Evolutionary conservation across 2,329 filamentous ascomycete species (phyloP), one percentile per base, ranked within the genome.

Genomic region (Neonectria neomacrospora): DNA sequence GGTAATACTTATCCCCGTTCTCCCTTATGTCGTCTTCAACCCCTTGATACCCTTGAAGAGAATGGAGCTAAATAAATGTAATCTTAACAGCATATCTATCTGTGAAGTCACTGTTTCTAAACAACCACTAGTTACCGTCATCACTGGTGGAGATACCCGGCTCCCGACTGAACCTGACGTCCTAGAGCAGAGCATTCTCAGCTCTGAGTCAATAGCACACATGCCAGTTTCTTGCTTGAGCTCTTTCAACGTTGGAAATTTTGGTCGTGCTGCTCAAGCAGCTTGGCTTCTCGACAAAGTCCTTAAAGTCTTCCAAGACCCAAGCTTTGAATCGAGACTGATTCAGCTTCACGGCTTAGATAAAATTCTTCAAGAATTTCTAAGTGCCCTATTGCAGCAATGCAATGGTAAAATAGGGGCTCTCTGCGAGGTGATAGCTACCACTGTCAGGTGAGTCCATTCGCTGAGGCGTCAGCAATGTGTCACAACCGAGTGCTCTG

Each of bases 271-370:
- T 11, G 52, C 52, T 10, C 52, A 61, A 30, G 52, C 45, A 3
- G 26, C 58, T 28, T 51, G 26, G 23, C 58, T 61, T 28, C 5
- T 61, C 4, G 45, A 52, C 5, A n/a, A 39, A 28, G 52, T 61
- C 8, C 11, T 61, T 23, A 56, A 51, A 37, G 18, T 8, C 23
- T 39, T 56, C n/a, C 10, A 61, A 16, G 23, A 10, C 7, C 8
- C 5, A 51, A 22, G 23, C 26, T 18, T 56, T 37, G 23, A 51
- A 26, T 56, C 44, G 7, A 51, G 45, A 20, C 14, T 44, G 2
- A 14, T 44, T 3, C 51, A 55, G 5, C 52, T 61, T 7, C 30
- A 56, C 3, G 28, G n/a, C n/a, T 18, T 56, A 4, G 37, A 61
- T 55, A 30, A 10, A 2, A 44, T 4, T 44, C 11, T 56, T 10